These are phyloP conservation scores for Cornus controversa DNA, from an alignment of 148 eudicot species.

Conservation along the genomic window DNA sequence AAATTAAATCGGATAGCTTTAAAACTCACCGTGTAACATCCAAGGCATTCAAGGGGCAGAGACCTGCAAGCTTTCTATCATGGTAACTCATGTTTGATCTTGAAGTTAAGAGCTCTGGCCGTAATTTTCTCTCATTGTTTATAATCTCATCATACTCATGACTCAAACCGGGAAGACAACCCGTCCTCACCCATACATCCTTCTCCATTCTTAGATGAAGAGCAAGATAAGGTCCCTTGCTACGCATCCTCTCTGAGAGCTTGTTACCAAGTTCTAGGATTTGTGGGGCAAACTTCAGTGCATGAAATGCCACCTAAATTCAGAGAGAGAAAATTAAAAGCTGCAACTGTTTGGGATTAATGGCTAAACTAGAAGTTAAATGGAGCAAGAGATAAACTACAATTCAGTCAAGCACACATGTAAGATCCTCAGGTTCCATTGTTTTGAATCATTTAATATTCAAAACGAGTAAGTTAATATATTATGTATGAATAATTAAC, in stretches of 20 bases:
- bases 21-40: conserved; percentile 73
- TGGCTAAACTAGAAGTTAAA: background rate
- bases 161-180: conserved; percentile 87
- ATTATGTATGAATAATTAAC: too few relatives aligned
- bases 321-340: conserved; percentile 4
- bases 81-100: conserved; percentile 85
- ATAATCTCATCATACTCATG: conserved; percentile 68
- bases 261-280: conserved; percentile 70
- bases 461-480: too few relatives aligned
- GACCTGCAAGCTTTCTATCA: conserved; percentile 90
- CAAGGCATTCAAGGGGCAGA: conserved; percentile 87
- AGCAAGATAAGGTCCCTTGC: conserved; percentile 83
- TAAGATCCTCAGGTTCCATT: background rate
- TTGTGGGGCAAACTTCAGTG: conserved; percentile 77
- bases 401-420: background rate
- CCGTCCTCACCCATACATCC: conserved; percentile 98
- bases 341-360: conserved; percentile 1
- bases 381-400: background rate
- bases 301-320: conserved; percentile 90
- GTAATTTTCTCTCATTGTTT: conserved; percentile 53
- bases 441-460: too few relatives aligned
- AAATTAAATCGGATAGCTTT: background rate
- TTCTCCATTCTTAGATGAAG: conserved; percentile 91
- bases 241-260: conserved; percentile 83
- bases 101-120: conserved; percentile 84